Evolutionary conservation across 306 rosid genomes (phyloP).

Genomic region (Lathyrus oleraceus): DNA sequence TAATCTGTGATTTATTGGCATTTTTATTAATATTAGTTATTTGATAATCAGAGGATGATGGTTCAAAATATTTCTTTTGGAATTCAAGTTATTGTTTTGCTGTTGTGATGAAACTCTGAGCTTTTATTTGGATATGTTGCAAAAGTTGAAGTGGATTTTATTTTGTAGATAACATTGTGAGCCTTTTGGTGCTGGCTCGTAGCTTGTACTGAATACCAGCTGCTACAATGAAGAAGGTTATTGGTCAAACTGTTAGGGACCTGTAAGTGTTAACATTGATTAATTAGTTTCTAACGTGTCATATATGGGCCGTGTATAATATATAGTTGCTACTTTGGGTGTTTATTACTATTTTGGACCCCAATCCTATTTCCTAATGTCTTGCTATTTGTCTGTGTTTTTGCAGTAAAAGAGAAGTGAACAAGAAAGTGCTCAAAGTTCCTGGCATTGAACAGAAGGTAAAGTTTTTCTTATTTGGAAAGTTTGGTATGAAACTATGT

Average conservation of each 20-base stretch:
- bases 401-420: conserved; percentile 93
- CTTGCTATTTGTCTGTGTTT: conserved; percentile 29
- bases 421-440: conserved; percentile 94
- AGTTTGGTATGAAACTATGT: conserved; percentile 17
- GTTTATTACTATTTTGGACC: conserved; percentile 25
- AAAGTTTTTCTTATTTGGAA: conserved; percentile 20
- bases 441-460: conserved; percentile 99
- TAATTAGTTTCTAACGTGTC: background rate
- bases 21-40: background rate
- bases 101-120: conserved; percentile 29
- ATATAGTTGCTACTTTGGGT: conserved; percentile 21
- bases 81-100: conserved; percentile 11
- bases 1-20: background rate
- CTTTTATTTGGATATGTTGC: conserved; percentile 10
- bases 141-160: conserved; percentile 25
- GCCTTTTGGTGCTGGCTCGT: conserved; percentile 39
- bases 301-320: background rate
- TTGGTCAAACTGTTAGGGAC: conserved; percentile 97
- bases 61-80: background rate
- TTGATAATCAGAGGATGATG: background rate
- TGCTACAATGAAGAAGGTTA: conserved; percentile 83
- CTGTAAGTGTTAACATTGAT: conserved; percentile 59
- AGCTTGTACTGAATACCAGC: conserved; percentile 39
- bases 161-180: conserved; percentile 37
- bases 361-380: conserved; percentile 15